A percentile compares a stretch with the other conserved stretches of the same genome.
These are phyloP conservation scores for Zygotorulaspora chibaensis DNA, from an alignment of 805 yeast genomes.

Conservation along the genomic window DNA sequence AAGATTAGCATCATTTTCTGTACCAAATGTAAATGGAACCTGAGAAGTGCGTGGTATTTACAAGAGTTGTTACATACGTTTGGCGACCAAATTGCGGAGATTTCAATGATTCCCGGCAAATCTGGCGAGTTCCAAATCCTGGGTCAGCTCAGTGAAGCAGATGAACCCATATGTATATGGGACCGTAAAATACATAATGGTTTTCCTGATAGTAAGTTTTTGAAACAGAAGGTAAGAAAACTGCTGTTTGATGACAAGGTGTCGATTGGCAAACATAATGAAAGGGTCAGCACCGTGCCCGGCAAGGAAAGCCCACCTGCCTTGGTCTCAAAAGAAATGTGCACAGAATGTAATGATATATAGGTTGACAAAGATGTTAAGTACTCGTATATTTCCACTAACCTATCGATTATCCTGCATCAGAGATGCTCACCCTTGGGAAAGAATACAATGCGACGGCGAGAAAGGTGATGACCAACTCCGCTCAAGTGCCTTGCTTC, in stretches of 20 bases:
- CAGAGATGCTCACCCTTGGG: no score
- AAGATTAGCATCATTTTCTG: constrained; percentile 69
- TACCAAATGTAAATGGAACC: constrained; percentile 82
- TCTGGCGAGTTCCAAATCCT: constrained; percentile 60
- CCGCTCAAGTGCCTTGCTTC: no score
- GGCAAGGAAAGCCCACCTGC: neutral
- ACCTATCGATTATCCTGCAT: no score
- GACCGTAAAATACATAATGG: constrained; percentile 63
- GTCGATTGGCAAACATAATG: constrained; percentile 23
- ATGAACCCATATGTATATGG: constrained; percentile 44
- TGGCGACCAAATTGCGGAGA: constrained; percentile 51
- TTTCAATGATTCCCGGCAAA: constrained; percentile 45
- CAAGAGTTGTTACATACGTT: constrained; percentile 86
- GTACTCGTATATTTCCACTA: no score
- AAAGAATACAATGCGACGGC: no score
- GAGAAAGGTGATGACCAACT: no score
- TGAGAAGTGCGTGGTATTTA: constrained; percentile 81
- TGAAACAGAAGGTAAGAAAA: constrained; percentile 66
- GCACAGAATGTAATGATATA: constrained; percentile 1
- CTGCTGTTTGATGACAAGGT: constrained; percentile 21
- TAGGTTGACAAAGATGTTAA: neutral
- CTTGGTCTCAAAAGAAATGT: constrained; percentile 4
- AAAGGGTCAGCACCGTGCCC: constrained; percentile 11
- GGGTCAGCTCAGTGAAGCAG: constrained; percentile 35
- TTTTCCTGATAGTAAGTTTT: constrained; percentile 79